Conservation (phyloP, 2,329 filamentous ascomycete genomes). For the Ophiosphaerella korrae region DNA sequence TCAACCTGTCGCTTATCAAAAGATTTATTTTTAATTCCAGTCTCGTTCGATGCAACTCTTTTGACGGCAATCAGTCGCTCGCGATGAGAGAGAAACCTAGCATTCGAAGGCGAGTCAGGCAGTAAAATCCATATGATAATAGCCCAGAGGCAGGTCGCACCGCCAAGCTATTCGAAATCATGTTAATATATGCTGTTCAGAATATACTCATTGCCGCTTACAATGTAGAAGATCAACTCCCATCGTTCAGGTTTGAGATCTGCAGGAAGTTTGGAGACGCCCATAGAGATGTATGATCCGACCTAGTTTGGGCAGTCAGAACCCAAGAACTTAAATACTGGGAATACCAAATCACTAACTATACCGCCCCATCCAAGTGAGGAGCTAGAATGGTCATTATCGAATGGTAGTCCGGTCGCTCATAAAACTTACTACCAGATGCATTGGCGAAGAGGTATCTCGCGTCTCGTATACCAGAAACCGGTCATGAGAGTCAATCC, state of each 20-base stretch:
- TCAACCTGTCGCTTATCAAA: slow-evolving; percentile 51
- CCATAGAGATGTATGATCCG: slow-evolving; percentile 61
- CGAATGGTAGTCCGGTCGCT: too few species aligned
- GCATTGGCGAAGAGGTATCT: slow-evolving; percentile 45
- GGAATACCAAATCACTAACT: slow-evolving; percentile 19
- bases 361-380: slow-evolving; percentile 61
- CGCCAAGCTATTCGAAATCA: slow-evolving; percentile 34
- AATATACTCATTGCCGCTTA: background rate
- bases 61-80: slow-evolving; percentile 34
- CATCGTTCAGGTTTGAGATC: slow-evolving; percentile 51
- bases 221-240: slow-evolving; percentile 62
- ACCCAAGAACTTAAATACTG: too few species aligned
- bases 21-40: slow-evolving; percentile 55
- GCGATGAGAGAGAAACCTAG: slow-evolving; percentile 19
- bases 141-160: slow-evolving; percentile 30
- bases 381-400: slow-evolving; percentile 25
- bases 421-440: slow-evolving; percentile 8
- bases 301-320: too few species aligned
- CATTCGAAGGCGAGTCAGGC: slow-evolving; percentile 50
- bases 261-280: slow-evolving; percentile 54
- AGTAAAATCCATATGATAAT: slow-evolving; percentile 57
- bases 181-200: background rate
- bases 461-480: slow-evolving; percentile 45
- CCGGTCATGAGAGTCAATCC: slow-evolving; percentile 40
- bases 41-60: slow-evolving; percentile 51